These are phyloP conservation scores for Leishmania turanica DNA, from an alignment of 208 protist species.

Conservation along the genomic window DNA sequence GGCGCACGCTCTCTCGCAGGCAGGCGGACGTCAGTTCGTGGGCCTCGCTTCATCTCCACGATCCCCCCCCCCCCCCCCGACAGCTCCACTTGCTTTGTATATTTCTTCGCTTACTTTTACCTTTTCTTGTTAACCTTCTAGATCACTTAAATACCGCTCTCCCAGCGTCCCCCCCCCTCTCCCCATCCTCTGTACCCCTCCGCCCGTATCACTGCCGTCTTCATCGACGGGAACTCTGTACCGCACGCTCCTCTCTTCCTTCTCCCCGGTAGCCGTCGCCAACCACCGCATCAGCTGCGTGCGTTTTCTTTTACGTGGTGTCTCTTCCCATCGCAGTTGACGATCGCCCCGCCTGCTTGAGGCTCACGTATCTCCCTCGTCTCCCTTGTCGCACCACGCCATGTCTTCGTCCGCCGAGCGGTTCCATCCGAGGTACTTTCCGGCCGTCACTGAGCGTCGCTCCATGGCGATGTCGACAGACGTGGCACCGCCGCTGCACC, in stretches of 20 bases:
- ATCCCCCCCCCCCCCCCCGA: neutral
- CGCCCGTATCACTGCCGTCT: neutral
- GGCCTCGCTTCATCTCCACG: neutral
- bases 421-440: no score
- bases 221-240: neutral
- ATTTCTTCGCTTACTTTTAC: neutral
- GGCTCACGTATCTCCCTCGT: neutral
- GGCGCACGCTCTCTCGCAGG: neutral
- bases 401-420: conserved; percentile 10
- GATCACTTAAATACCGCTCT: neutral
- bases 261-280: neutral
- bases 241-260: neutral
- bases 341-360: neutral
- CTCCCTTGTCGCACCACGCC: neutral
- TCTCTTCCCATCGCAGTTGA: neutral
- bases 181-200: neutral
- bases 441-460: conserved; percentile 4
- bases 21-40: neutral
- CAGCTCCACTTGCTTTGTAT: neutral
- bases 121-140: neutral
- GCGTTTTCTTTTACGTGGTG: neutral
- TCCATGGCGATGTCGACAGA: neutral
- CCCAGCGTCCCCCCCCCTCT: neutral
- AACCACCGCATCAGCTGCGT: neutral
- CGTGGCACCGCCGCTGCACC: neutral